Percentiles rank a stretch among this genome's conserved stretches.
Evolutionary conservation across 129 eudicot species (phyloP).

Genomic region (Tanacetum coccineum): DNA sequence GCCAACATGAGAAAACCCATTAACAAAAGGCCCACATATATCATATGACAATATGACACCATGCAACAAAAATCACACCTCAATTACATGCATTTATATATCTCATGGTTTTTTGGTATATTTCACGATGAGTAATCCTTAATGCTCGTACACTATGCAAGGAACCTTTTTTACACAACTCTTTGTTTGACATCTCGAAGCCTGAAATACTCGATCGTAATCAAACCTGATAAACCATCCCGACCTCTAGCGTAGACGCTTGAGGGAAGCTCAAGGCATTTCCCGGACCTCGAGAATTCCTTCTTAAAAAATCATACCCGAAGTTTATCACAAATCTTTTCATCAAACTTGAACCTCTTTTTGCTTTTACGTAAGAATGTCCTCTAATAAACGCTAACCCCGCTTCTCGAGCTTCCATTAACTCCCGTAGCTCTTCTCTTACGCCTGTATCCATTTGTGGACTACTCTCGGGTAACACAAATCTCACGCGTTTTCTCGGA

Average conservation of each 20-base stretch:
- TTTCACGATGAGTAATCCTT: slow-evolving; percentile 7
- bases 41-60: too few species aligned
- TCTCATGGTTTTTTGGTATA: slow-evolving; percentile 5
- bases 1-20: too few species aligned
- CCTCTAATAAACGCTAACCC: slow-evolving; percentile 79
- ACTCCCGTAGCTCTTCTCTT: slow-evolving; percentile 54
- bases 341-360: slow-evolving; percentile 63
- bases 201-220: background rate
- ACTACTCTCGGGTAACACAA: slow-evolving; percentile 59
- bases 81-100: slow-evolving; percentile 27
- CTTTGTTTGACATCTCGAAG: slow-evolving; percentile 1
- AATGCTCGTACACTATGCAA: slow-evolving; percentile 3
- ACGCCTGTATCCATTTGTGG: slow-evolving; percentile 41
- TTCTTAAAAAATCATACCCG: slow-evolving; percentile 71
- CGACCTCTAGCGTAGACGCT: slow-evolving; percentile 85
- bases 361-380: slow-evolving; percentile 64
- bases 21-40: background rate
- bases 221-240: slow-evolving; percentile 75
- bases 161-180: slow-evolving; percentile 18
- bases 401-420: slow-evolving; percentile 82
- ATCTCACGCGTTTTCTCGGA: slow-evolving; percentile 59
- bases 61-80: slow-evolving; percentile 25
- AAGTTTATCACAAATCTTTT: slow-evolving; percentile 59
- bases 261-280: slow-evolving; percentile 59
- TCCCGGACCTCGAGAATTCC: slow-evolving; percentile 63